Percentiles rank a stretch among this genome's conserved stretches.
phyloP scores from a whole-genome alignment of 495 filamentous ascomycete genomes.

The Bryoglossum gracile region DNA sequence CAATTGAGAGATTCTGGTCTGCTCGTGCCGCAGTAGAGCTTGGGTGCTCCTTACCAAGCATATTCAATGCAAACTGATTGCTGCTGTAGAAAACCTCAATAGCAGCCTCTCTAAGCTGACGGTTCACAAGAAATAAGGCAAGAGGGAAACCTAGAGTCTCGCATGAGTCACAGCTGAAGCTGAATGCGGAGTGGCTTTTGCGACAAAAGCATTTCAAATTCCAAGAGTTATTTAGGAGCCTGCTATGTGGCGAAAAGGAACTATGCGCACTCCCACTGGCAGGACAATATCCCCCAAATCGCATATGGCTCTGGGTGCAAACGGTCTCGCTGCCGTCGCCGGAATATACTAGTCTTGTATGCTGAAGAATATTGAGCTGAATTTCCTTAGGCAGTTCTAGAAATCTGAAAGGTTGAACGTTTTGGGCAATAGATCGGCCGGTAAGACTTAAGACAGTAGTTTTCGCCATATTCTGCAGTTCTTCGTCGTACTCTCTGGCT shows the following conservation, averaged over 20 bases:
- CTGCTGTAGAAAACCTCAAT: neutral
- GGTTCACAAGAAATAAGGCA: neutral
- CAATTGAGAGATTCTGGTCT: neutral
- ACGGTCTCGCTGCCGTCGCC: neutral
- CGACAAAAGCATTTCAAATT: neutral
- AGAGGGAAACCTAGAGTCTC: neutral
- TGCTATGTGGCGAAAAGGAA: neutral
- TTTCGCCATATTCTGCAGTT: neutral
- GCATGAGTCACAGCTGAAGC: neutral
- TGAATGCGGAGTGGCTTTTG: neutral
- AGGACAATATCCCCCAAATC: neutral
- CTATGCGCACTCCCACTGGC: neutral
- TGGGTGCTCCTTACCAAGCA: neutral
- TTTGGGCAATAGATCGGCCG: neutral
- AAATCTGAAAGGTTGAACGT: neutral
- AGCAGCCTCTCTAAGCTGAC: neutral
- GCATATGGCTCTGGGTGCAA: neutral
- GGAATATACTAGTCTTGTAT: neutral
- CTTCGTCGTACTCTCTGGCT: neutral
- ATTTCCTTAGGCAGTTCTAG: neutral
- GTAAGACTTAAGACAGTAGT: neutral
- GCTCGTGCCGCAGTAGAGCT: neutral
- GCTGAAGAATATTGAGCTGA: neutral
- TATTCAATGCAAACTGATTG: neutral
- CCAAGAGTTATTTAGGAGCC: too few relatives aligned